Evolutionary conservation across 2,329 filamentous ascomycete species (phyloP).

Genomic region (Dactylellina leptospora): DNA sequence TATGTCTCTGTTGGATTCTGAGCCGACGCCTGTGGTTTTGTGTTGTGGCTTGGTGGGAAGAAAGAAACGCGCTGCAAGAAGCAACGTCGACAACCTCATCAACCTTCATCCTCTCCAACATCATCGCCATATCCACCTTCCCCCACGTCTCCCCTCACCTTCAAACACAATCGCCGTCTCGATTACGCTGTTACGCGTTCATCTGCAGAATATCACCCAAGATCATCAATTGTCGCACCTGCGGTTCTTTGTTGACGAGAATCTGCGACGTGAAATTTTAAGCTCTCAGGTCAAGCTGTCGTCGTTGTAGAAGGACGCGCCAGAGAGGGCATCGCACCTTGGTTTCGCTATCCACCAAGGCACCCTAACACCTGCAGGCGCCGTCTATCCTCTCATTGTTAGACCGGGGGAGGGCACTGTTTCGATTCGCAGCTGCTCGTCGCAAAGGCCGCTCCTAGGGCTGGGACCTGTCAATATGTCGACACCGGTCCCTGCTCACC

Average conservation of each 20-base stretch:
- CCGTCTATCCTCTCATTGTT: neutral
- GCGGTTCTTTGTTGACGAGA: too few species aligned
- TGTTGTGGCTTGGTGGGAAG: neutral
- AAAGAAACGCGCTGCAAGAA: slow-evolving; percentile 2
- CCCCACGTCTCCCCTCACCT: neutral
- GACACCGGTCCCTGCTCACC: slow-evolving; percentile 26
- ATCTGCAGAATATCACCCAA: too few species aligned
- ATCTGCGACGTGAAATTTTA: too few species aligned
- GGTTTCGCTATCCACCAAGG: neutral
- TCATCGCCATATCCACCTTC: too few species aligned
- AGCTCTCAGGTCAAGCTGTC: too few species aligned
- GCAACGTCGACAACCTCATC: slow-evolving; percentile 4
- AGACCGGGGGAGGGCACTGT: slow-evolving; percentile 16
- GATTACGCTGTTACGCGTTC: too few species aligned
- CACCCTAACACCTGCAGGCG: neutral
- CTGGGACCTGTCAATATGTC: slow-evolving; percentile 23
- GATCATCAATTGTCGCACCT: too few species aligned
- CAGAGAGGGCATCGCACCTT: neutral
- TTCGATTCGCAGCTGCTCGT: neutral
- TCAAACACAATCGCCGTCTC: neutral
- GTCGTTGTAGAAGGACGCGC: slow-evolving; percentile 3
- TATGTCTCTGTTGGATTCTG: neutral
- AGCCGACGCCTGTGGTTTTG: too few species aligned
- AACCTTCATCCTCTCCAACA: neutral
- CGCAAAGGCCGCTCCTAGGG: slow-evolving; percentile 13